phyloP scores from a whole-genome alignment of 2,329 filamentous ascomycete species.

The Botryosphaeria dothidea region DNA sequence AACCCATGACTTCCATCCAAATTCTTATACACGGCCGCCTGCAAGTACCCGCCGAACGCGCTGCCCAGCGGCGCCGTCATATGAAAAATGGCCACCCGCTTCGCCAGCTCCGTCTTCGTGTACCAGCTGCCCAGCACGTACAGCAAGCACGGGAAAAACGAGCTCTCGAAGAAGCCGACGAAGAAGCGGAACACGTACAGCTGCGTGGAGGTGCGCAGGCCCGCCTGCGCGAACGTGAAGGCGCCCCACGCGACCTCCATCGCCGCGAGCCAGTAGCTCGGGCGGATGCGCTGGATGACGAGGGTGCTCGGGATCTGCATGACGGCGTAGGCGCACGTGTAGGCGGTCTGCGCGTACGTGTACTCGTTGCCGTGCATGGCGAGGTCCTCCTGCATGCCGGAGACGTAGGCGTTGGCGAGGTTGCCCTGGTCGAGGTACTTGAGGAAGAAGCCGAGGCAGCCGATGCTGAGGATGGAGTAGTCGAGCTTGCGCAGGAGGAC shows the following conservation, averaged over 20 bases:
- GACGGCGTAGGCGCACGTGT: constrained; percentile 26
- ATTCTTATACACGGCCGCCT: constrained; percentile 34
- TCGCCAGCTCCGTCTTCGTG: constrained; percentile 37
- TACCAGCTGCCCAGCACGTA: constrained; percentile 48
- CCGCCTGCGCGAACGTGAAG: neutral
- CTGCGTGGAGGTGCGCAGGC: neutral
- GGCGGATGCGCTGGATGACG: neutral
- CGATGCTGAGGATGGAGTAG: constrained; percentile 20
- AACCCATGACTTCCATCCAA: constrained; percentile 29
- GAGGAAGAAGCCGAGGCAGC: constrained; percentile 18
- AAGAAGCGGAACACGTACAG: constrained; percentile 38
- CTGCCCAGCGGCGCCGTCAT: constrained; percentile 37
- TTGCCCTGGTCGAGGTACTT: constrained; percentile 9
- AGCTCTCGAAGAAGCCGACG: constrained; percentile 34
- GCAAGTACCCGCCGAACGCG: constrained; percentile 38
- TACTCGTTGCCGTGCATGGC: neutral
- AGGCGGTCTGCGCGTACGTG: constrained; percentile 13
- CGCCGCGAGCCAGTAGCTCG: neutral
- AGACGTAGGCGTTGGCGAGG: constrained; percentile 7
- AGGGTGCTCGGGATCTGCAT: neutral
- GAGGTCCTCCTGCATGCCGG: constrained; percentile 20
- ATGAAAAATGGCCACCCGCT: constrained; percentile 35
- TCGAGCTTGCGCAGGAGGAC: constrained; percentile 24
- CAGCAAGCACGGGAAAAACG: constrained; percentile 37
- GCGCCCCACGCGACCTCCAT: neutral